These are phyloP conservation scores for Arctium minus DNA, from an alignment of 129 eudicot genomes.

Conservation along the genomic window DNA sequence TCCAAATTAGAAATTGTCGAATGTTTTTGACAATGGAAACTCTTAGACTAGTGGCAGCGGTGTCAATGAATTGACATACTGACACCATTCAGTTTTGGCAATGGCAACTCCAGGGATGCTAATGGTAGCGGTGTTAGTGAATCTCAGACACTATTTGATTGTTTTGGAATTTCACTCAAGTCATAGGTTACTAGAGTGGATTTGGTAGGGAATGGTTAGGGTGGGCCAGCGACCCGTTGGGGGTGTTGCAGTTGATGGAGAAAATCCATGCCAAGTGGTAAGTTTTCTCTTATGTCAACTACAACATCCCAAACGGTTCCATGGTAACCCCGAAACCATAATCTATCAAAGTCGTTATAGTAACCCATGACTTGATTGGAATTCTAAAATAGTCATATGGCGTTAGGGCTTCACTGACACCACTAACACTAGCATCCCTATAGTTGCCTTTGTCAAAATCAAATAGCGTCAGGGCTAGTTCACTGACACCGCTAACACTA, in stretches of 20 bases:
- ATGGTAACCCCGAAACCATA: too few relatives aligned
- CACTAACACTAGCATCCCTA: too few relatives aligned
- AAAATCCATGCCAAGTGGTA: too few relatives aligned
- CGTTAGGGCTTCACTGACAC: neutral
- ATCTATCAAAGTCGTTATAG: too few relatives aligned
- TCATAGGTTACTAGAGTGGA: neutral
- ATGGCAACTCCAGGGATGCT: neutral
- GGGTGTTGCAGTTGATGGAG: too few relatives aligned
- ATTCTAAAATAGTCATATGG: neutral
- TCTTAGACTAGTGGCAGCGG: neutral
- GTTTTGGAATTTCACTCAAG: neutral
- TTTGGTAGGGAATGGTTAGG: too few relatives aligned
- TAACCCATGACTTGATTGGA: neutral
- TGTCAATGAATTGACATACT: neutral
- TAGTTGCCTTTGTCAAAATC: too few relatives aligned
- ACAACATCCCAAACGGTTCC: too few relatives aligned
- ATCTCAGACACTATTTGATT: neutral
- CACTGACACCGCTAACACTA: neutral
- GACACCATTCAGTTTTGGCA: neutral
- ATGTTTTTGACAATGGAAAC: neutral
- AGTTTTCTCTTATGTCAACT: too few relatives aligned
- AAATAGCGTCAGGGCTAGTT: too few relatives aligned
- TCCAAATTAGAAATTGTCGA: neutral
- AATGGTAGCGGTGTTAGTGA: neutral
- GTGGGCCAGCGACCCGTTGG: too few relatives aligned